A percentile compares a stretch with the other conserved stretches of the same genome.
phyloP scores from a whole-genome alignment of 1,284 basidiomycete genomes.

The Pyrrhoderma noxium region DNA sequence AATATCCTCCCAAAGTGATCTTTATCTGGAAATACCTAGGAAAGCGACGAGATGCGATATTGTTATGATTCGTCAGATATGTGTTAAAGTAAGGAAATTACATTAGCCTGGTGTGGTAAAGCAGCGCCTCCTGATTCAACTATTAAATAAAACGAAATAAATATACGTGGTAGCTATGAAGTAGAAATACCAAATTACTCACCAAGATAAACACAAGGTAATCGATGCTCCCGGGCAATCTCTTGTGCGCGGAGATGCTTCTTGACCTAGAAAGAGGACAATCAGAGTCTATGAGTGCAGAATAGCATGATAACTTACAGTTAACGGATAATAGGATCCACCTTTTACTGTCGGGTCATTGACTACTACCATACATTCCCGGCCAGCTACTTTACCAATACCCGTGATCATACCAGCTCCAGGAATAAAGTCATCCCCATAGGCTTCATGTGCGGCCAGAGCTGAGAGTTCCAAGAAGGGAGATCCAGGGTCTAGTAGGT shows the following conservation, averaged over 20 bases:
- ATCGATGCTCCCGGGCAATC: conserved; percentile 81
- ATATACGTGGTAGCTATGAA: neutral
- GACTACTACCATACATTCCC: conserved; percentile 84
- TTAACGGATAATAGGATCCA: conserved; percentile 89
- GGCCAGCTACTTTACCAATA: conserved; percentile 73
- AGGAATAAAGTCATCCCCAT: conserved; percentile 71
- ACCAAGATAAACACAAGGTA: conserved; percentile 93
- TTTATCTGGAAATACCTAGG: conserved; percentile 72
- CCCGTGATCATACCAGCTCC: conserved; percentile 91
- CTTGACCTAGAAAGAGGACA: conserved; percentile 57
- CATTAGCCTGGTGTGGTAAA: conserved; percentile 87
- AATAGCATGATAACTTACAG: conserved; percentile 39
- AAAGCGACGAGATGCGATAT: neutral
- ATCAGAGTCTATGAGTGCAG: conserved; percentile 9
- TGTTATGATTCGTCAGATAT: neutral
- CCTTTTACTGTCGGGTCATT: conserved; percentile 95
- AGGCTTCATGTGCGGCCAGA: conserved; percentile 84
- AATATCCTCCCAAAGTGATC: conserved; percentile 96
- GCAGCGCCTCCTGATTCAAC: conserved; percentile 94
- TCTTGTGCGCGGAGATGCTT: conserved; percentile 94
- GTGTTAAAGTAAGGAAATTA: conserved; percentile 24
- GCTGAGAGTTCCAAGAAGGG: conserved; percentile 88
- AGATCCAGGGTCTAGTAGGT: conserved; percentile 77
- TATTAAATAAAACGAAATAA: conserved; percentile 24
- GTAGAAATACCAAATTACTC: conserved; percentile 19